Evolutionary conservation across 768 basidiomycete species (phyloP).

Genomic region (Kwoniella pini): DNA sequence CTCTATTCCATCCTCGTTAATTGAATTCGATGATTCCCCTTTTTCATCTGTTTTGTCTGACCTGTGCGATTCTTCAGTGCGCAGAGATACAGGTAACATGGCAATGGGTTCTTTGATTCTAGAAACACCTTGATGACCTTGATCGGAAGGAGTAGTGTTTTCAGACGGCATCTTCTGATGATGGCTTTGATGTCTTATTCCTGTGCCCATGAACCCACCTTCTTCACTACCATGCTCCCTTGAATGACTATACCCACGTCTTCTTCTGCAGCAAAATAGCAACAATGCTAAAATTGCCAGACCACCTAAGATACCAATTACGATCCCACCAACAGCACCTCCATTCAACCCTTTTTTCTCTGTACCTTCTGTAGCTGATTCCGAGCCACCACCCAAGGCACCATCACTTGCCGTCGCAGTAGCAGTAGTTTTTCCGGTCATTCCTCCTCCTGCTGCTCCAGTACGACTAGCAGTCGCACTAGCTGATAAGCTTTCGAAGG

Average conservation of each 20-base stretch:
- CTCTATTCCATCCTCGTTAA: not conserved
- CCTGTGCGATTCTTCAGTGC: conserved; percentile 2
- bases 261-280: conserved; percentile 12
- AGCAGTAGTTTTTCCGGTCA: conserved; percentile 5
- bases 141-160: conserved; percentile 1
- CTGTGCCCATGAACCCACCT: not conserved
- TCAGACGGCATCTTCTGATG: conserved; percentile 18
- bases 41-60: conserved; percentile 11
- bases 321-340: conserved; percentile 38
- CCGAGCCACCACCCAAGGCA: not conserved
- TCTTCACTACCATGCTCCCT: not conserved
- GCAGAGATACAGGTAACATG: not conserved
- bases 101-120: conserved; percentile 3
- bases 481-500: conserved; percentile 10
- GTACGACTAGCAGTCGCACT: conserved; percentile 2
- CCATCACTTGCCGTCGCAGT: not conserved
- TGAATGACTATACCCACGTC: not conserved
- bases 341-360: conserved; percentile 16
- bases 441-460: not conserved
- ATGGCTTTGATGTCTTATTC: not conserved
- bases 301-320: conserved; percentile 25
- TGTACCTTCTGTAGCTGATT: not conserved
- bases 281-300: conserved; percentile 10
- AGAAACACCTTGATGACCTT: not conserved
- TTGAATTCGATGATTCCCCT: not conserved